Conservation (phyloP, 306 rosid genomes). For the Ceratonia siliqua region DNA sequence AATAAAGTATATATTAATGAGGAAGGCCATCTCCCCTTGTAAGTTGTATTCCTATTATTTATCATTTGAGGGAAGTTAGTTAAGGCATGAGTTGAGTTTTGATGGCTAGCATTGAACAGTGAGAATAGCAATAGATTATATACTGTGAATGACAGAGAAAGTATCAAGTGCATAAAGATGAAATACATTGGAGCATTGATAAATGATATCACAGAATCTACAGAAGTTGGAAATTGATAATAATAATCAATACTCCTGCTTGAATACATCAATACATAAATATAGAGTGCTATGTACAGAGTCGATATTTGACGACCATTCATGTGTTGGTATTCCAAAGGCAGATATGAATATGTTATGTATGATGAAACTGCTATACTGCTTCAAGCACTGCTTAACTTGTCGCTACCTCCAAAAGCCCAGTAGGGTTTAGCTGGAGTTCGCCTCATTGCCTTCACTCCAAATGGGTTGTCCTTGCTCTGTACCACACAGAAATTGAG, state of each 20-base stretch:
- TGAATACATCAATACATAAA: conserved; percentile 37
- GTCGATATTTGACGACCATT: conserved; percentile 25
- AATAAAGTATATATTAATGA: no score
- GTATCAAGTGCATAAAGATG: not conserved
- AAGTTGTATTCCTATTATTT: no score
- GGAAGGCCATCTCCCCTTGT: no score
- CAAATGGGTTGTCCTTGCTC: conserved; percentile 65
- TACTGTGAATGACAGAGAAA: not conserved
- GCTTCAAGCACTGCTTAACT: conserved; percentile 50
- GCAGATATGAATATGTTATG: not conserved
- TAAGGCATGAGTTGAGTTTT: no score
- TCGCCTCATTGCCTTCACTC: conserved; percentile 75
- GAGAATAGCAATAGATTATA: no score
- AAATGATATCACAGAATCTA: conserved; percentile 31
- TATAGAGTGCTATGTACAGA: conserved; percentile 42
- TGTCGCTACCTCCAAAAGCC: conserved; percentile 41
- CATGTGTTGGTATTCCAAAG: conserved; percentile 20
- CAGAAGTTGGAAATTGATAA: conserved; percentile 32
- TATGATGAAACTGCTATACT: no score
- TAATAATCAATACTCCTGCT: conserved; percentile 8
- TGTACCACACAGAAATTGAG: conserved; percentile 38
- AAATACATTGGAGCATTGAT: conserved; percentile 24
- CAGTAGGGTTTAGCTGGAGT: conserved; percentile 57
- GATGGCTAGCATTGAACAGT: no score
- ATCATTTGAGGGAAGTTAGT: no score